Conservation (phyloP, 2,329 filamentous ascomycete species). For the Ambrosiella xylebori region DNA sequence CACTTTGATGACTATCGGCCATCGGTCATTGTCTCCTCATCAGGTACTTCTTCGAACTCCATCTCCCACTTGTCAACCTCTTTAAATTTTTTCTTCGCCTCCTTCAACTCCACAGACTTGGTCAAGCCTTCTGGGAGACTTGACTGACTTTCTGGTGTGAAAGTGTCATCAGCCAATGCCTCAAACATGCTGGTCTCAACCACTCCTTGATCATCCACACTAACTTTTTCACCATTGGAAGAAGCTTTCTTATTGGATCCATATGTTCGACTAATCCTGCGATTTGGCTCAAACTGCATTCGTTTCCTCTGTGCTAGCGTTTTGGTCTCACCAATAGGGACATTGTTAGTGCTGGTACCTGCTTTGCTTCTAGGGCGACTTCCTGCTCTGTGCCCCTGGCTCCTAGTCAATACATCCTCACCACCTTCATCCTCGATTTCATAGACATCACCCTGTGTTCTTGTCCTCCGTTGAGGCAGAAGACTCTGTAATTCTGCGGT, state of each 20-base stretch:
- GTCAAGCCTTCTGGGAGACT: conserved; percentile 21
- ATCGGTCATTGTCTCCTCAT: conserved; percentile 32
- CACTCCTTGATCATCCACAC: conserved; percentile 19
- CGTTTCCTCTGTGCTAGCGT: conserved; percentile 12
- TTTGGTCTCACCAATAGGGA: neutral
- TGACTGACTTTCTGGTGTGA: conserved; percentile 16
- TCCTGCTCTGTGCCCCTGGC: conserved; percentile 22
- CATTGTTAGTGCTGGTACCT: conserved; percentile 16
- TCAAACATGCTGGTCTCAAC: conserved; percentile 23
- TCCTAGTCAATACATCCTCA: conserved; percentile 33
- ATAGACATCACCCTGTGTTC: conserved; percentile 20
- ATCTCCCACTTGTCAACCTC: conserved; percentile 54
- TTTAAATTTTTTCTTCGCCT: conserved; percentile 44
- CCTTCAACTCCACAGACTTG: conserved; percentile 36
- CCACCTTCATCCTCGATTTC: conserved; percentile 27
- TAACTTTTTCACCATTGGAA: conserved; percentile 14
- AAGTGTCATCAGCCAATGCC: conserved; percentile 29
- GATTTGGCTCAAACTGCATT: conserved; percentile 16
- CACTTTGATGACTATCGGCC: conserved; percentile 23
- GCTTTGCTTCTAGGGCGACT: conserved; percentile 12
- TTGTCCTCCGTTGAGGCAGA: conserved; percentile 33
- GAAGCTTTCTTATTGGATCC: conserved; percentile 9
- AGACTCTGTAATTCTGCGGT: conserved; percentile 37
- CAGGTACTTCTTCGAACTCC: conserved; percentile 46
- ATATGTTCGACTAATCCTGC: conserved; percentile 16